Evolutionary conservation across 2,329 filamentous ascomycete genomes (phyloP).

Genomic region (Aspergillus pseudotamarii): DNA sequence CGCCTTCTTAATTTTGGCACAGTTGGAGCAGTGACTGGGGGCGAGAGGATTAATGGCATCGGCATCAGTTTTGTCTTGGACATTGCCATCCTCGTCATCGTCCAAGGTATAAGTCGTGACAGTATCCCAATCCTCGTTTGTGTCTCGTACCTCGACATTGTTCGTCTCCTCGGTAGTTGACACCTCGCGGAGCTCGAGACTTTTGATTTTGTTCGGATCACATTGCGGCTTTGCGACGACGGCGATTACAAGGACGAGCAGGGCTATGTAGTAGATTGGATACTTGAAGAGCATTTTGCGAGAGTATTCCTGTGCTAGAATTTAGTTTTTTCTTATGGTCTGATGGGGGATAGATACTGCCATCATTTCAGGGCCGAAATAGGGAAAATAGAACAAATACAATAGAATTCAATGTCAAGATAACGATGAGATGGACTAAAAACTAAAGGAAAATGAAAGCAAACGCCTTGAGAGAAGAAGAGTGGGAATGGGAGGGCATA

Average conservation of each 20-base stretch:
- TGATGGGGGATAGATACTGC: too few relatives aligned
- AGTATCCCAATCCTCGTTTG: background rate
- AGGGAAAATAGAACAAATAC: too few relatives aligned
- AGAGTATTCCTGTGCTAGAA: background rate
- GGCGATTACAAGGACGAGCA: background rate
- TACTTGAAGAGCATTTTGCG: background rate
- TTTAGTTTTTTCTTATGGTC: background rate
- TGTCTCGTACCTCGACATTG: background rate
- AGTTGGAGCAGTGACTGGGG: background rate
- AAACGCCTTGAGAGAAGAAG: too few relatives aligned
- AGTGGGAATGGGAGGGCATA: too few relatives aligned
- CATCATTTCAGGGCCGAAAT: too few relatives aligned
- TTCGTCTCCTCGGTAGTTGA: background rate
- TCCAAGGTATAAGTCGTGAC: background rate
- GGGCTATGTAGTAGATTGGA: background rate
- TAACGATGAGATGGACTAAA: too few relatives aligned
- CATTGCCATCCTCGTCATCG: background rate
- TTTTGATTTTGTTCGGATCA: background rate
- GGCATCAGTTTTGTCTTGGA: background rate
- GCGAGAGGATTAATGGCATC: background rate
- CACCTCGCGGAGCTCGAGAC: background rate
- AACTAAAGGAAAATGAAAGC: too few relatives aligned
- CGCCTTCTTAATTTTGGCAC: conserved; percentile 4
- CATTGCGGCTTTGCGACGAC: background rate
- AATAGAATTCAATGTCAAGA: too few relatives aligned